Evolutionary conservation across 2,329 filamentous ascomycete species (phyloP).

Genomic region (Emmonsiellopsis sp.): DNA sequence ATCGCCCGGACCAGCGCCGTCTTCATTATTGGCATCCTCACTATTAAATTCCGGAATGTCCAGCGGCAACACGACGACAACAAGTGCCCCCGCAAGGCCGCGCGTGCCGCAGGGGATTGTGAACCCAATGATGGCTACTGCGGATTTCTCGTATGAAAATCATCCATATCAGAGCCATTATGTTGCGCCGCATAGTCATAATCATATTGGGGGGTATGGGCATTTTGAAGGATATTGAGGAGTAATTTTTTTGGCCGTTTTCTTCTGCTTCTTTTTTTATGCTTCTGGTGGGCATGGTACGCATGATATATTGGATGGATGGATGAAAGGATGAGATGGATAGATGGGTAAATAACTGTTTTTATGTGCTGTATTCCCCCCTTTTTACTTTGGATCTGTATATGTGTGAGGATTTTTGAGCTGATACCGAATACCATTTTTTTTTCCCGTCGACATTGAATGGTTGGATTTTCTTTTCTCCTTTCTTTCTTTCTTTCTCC

Average conservation of each 20-base stretch:
- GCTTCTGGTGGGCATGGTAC: background rate
- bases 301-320: no score
- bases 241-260: constrained; percentile 1
- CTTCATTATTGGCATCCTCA: constrained; percentile 7
- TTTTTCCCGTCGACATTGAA: no score
- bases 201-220: constrained; percentile 15
- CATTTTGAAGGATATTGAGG: constrained; percentile 14
- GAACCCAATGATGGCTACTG: constrained; percentile 62
- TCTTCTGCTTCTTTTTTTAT: background rate
- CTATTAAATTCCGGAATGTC: constrained; percentile 16
- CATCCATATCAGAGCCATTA: constrained; percentile 78
- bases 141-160: constrained; percentile 67
- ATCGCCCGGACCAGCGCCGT: constrained; percentile 4
- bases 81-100: constrained; percentile 21
- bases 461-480: background rate
- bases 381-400: no score
- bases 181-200: constrained; percentile 55
- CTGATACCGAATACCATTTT: no score
- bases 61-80: constrained; percentile 14
- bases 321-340: no score
- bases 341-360: no score
- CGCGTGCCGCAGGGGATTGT: constrained; percentile 42
- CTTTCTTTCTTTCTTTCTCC: no score
- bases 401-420: no score
- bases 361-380: no score